Evolutionary conservation across 108 stramenopile species (phyloP).

Genomic region (Nitzschia sp.): DNA sequence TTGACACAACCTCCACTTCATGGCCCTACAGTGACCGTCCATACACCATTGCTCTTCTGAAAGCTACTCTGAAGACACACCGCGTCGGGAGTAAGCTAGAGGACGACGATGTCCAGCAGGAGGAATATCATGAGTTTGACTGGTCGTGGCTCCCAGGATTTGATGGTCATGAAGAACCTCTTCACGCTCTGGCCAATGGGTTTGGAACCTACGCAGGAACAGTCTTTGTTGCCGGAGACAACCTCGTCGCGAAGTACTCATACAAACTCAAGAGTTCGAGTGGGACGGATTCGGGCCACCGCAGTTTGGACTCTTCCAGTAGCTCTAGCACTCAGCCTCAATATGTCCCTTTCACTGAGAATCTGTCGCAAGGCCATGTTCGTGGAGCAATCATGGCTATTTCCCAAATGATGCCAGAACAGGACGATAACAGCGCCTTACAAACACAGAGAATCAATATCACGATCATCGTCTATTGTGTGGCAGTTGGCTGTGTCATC

Average conservation of each 20-base stretch:
- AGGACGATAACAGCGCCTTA: conserved; percentile 3
- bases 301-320: conserved; percentile 7
- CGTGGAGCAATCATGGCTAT: conserved; percentile 86
- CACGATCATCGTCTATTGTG: conserved; percentile 76
- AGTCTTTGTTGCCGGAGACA: conserved; percentile 91
- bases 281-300: conserved; percentile 31
- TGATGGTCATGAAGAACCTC: conserved; percentile 83
- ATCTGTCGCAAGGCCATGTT: conserved; percentile 60
- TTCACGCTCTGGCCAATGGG: conserved; percentile 86
- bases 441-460: conserved; percentile 37
- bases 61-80: conserved; percentile 67
- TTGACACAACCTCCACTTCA: conserved; percentile 47
- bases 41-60: conserved; percentile 82
- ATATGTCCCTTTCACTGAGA: conserved; percentile 66
- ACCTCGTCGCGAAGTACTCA: conserved; percentile 82
- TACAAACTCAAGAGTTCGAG: conserved; percentile 36
- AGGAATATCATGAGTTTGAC: conserved; percentile 70
- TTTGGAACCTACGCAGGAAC: conserved; percentile 73
- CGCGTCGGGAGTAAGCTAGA: conserved; percentile 9
- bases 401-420: conserved; percentile 75
- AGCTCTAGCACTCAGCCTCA: conserved; percentile 43
- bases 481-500: conserved; percentile 72
- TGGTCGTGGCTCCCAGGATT: conserved; percentile 98
- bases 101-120: conserved; percentile 21
- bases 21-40: conserved; percentile 73